Conservation (phyloP, 805 yeast genomes). For the Cephaloascus fragrans region DNA sequence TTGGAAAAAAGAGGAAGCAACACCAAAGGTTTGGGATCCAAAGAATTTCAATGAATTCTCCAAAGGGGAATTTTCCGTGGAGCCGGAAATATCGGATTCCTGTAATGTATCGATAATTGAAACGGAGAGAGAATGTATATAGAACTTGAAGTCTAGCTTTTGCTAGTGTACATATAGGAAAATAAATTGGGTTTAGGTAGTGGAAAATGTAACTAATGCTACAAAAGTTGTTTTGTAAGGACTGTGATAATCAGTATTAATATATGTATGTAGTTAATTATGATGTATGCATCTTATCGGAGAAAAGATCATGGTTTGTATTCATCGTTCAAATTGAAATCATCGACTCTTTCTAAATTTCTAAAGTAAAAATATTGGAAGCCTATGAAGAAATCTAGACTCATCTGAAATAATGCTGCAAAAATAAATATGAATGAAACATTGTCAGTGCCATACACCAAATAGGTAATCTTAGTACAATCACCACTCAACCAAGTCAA, state of each 20-base stretch:
- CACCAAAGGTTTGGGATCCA: background rate
- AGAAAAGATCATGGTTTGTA: background rate
- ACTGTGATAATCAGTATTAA: too few species aligned
- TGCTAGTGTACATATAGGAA: too few species aligned
- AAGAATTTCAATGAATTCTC: background rate
- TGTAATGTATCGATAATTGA: too few species aligned
- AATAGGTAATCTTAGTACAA: slow-evolving; percentile 61
- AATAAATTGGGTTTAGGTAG: too few species aligned
- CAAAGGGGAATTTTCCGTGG: too few species aligned
- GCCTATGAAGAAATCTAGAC: slow-evolving; percentile 62
- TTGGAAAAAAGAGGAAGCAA: background rate
- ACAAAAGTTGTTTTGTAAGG: too few species aligned
- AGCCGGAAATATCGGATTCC: too few species aligned
- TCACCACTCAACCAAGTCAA: slow-evolving; percentile 90
- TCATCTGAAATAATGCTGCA: slow-evolving; percentile 73
- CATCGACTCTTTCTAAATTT: slow-evolving; percentile 9
- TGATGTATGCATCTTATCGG: too few species aligned
- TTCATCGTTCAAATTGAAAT: background rate
- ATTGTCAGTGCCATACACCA: slow-evolving; percentile 67
- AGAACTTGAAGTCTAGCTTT: too few species aligned
- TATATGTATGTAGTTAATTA: too few species aligned
- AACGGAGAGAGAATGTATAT: too few species aligned
- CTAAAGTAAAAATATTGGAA: slow-evolving; percentile 63
- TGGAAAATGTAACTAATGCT: too few species aligned
- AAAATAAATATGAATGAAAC: slow-evolving; percentile 54